A percentile compares a stretch with the other conserved stretches of the same genome.
These are phyloP conservation scores for Vitis hybrid DNA, from an alignment of 177 flowering plant genomes.

Conservation along the genomic window DNA sequence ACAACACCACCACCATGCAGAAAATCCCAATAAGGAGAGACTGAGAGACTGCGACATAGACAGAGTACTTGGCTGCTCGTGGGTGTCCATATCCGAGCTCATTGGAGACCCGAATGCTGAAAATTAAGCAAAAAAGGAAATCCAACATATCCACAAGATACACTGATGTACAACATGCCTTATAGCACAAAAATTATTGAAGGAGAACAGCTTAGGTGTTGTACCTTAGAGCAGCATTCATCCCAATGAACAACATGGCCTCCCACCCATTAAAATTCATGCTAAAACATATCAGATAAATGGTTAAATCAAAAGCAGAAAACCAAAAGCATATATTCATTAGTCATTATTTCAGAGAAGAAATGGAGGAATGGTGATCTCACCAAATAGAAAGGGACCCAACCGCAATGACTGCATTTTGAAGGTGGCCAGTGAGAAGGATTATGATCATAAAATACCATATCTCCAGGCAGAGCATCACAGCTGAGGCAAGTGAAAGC, in stretches of 20 bases:
- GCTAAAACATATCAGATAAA: conserved; percentile 30
- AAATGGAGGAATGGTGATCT: conserved; percentile 33
- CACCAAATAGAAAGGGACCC: conserved; percentile 38
- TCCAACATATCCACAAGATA: neutral
- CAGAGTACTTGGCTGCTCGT: conserved; percentile 52
- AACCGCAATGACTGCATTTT: conserved; percentile 16
- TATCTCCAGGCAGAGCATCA: conserved; percentile 24
- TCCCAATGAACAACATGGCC: conserved; percentile 58
- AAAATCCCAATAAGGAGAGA: conserved; percentile 51
- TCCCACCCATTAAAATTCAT: conserved; percentile 53
- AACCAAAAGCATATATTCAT: too few species aligned
- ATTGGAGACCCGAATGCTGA: conserved; percentile 61
- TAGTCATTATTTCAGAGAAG: too few species aligned
- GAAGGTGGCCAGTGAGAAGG: conserved; percentile 18
- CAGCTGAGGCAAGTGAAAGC: conserved; percentile 23
- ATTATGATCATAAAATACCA: conserved; percentile 19
- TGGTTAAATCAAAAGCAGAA: neutral
- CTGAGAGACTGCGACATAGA: conserved; percentile 41
- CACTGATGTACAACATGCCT: too few species aligned
- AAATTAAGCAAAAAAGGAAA: neutral
- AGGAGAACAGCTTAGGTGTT: conserved; percentile 10
- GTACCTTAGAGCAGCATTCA: conserved; percentile 67
- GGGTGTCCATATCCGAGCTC: conserved; percentile 59
- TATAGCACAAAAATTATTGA: neutral
- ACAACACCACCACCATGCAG: conserved; percentile 39